These are phyloP conservation scores for Amphibolis antarctica DNA, from an alignment of 106 monocot genomes.

Conservation along the genomic window DNA sequence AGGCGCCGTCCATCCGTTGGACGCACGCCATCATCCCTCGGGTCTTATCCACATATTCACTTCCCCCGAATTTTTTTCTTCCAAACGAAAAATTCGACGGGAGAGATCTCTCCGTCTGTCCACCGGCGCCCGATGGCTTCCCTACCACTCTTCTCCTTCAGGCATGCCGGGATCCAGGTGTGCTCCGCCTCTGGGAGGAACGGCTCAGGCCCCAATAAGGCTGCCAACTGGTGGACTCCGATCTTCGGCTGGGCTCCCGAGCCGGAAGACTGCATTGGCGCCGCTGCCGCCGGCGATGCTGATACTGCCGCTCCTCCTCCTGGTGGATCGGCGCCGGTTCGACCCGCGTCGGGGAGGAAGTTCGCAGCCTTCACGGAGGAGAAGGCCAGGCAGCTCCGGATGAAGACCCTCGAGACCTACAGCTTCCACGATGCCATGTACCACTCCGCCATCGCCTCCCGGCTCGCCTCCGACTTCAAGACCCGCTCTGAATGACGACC, in stretches of 20 bases:
- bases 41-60: neutral
- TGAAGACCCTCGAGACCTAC: constrained; percentile 52
- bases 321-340: neutral
- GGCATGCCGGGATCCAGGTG: constrained; percentile 25
- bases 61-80: neutral
- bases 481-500: neutral
- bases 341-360: constrained; percentile 6
- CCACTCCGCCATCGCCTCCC: constrained; percentile 84
- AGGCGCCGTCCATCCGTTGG: neutral
- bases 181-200: constrained; percentile 6
- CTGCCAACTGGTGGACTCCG: constrained; percentile 60
- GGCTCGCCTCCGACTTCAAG: constrained; percentile 55
- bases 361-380: constrained; percentile 57
- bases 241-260: constrained; percentile 60
- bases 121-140: constrained; percentile 3
- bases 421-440: constrained; percentile 87
- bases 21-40: neutral
- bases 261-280: constrained; percentile 46
- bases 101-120: too few species aligned
- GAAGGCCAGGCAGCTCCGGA: constrained; percentile 73
- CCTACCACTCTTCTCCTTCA: constrained; percentile 14
- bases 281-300: neutral
- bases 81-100: neutral
- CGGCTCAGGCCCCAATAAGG: neutral
- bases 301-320: neutral